A percentile compares a stretch with the other conserved stretches of the same genome.
Evolutionary conservation across 2,329 filamentous ascomycete genomes (phyloP).

Genomic region (Sarocladium kiliense): DNA sequence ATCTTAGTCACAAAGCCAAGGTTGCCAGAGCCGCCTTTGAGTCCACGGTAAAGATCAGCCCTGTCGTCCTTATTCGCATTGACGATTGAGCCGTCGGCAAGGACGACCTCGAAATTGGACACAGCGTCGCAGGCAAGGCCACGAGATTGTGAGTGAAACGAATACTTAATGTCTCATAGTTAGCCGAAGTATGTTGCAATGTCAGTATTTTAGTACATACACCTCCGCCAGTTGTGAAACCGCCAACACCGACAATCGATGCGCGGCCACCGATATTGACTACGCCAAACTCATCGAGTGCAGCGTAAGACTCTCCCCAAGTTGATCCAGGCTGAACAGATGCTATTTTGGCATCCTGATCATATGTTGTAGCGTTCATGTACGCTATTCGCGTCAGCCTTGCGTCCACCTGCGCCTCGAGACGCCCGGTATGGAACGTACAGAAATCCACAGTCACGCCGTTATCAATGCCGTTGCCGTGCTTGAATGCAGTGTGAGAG

Average conservation of each 20-base stretch:
- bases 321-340: conserved; percentile 36
- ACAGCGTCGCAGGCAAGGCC: conserved; percentile 41
- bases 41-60: conserved; percentile 48
- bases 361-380: conserved; percentile 16
- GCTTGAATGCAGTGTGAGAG: conserved; percentile 26
- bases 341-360: conserved; percentile 25
- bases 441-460: conserved; percentile 25
- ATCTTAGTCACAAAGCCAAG: conserved; percentile 47
- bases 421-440: no score
- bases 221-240: conserved; percentile 18
- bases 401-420: no score
- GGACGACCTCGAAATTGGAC: conserved; percentile 34
- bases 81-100: conserved; percentile 34
- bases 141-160: conserved; percentile 10
- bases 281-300: conserved; percentile 22
- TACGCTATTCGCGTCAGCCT: no score
- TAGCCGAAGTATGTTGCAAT: no score
- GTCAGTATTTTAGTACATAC: no score
- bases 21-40: conserved; percentile 43
- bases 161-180: no score
- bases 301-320: conserved; percentile 25
- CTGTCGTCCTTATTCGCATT: conserved; percentile 35
- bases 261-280: conserved; percentile 36
- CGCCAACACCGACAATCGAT: conserved; percentile 20
- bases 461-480: conserved; percentile 20